Percentiles rank a stretch among this genome's conserved stretches.
Evolutionary conservation across 2,329 filamentous ascomycete genomes (phyloP).

Genomic region (Mollisiaceae sp.): DNA sequence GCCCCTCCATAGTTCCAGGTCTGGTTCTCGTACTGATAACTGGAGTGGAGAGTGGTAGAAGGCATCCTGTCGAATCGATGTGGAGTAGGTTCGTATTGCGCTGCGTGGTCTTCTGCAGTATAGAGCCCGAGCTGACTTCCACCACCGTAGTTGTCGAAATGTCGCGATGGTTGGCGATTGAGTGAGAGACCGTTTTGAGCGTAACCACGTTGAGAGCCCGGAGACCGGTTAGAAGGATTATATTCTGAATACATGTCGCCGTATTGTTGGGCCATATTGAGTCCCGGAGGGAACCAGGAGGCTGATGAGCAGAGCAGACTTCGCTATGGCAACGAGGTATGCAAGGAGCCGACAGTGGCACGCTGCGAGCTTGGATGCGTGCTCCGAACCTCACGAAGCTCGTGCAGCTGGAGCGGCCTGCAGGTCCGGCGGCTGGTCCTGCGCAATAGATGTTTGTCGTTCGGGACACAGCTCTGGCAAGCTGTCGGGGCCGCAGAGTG

Average conservation of each 20-base stretch:
- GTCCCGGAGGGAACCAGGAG: slow-evolving; percentile 19
- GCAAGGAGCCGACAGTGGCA: slow-evolving; percentile 43
- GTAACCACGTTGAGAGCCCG: slow-evolving; percentile 71
- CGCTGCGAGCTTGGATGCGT: slow-evolving; percentile 37
- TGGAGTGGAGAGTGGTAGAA: slow-evolving; percentile 49
- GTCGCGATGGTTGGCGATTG: slow-evolving; percentile 75
- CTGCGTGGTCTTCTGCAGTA: slow-evolving; percentile 66
- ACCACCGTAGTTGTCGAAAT: slow-evolving; percentile 72
- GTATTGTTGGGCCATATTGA: slow-evolving; percentile 57
- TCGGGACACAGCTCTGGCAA: slow-evolving; percentile 18
- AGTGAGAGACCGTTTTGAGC: slow-evolving; percentile 63
- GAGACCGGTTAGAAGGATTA: slow-evolving; percentile 67
- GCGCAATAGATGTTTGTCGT: slow-evolving; percentile 19
- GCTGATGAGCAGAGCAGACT: slow-evolving; percentile 26
- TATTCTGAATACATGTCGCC: slow-evolving; percentile 79
- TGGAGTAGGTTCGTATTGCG: slow-evolving; percentile 55
- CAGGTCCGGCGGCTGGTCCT: slow-evolving; percentile 21
- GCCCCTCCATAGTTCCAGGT: slow-evolving; percentile 75
- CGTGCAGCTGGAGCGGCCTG: slow-evolving; percentile 29
- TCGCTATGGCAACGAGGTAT: slow-evolving; percentile 35
- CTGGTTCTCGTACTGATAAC: slow-evolving; percentile 74
- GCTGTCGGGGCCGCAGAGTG: slow-evolving; percentile 20
- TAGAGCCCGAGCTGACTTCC: slow-evolving; percentile 60
- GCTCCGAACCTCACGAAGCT: slow-evolving; percentile 36
- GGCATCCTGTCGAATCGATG: slow-evolving; percentile 36